These are phyloP conservation scores for Afroboletus lepidellus DNA, from an alignment of 1,284 basidiomycete species.

Conservation along the genomic window DNA sequence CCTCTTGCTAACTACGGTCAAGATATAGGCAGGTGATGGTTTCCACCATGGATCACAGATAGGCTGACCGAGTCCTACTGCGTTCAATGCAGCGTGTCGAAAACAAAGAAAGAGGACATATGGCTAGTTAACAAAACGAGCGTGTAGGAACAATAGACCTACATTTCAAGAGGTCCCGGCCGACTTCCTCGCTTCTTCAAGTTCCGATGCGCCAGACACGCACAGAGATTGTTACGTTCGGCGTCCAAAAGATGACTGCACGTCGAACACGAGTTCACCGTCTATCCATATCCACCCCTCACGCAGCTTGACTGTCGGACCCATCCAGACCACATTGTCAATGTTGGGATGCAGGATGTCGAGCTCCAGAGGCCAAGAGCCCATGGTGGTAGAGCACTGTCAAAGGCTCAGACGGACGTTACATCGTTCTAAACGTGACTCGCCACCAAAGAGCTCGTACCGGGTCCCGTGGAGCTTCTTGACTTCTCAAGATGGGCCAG, in stretches of 20 bases:
- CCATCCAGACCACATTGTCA: conserved; percentile 37
- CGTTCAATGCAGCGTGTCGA: too few relatives aligned
- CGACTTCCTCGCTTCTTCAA: conserved; percentile 3
- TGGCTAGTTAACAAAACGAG: too few relatives aligned
- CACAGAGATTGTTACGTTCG: conserved; percentile 68
- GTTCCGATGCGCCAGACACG: conserved; percentile 64
- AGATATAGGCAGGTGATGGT: too few relatives aligned
- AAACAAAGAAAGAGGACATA: too few relatives aligned
- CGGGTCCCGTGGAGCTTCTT: conserved; percentile 52
- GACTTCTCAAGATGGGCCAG: conserved; percentile 47
- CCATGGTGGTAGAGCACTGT: conserved; percentile 94
- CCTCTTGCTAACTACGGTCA: too few relatives aligned
- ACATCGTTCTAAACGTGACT: conserved; percentile 22
- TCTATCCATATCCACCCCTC: conserved; percentile 92
- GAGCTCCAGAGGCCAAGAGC: conserved; percentile 83
- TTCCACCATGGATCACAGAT: too few relatives aligned
- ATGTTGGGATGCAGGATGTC: conserved; percentile 83
- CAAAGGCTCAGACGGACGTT: too few relatives aligned
- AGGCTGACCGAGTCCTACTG: too few relatives aligned
- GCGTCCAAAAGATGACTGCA: conserved; percentile 66
- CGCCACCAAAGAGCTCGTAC: conserved; percentile 89
- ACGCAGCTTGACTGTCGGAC: conserved; percentile 31
- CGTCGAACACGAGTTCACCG: conserved; percentile 83
- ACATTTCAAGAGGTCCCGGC: neutral
- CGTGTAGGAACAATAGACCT: neutral